Evolutionary conservation across 331 rosid genomes (phyloP).

Genomic region (Dryas integrifolia): DNA sequence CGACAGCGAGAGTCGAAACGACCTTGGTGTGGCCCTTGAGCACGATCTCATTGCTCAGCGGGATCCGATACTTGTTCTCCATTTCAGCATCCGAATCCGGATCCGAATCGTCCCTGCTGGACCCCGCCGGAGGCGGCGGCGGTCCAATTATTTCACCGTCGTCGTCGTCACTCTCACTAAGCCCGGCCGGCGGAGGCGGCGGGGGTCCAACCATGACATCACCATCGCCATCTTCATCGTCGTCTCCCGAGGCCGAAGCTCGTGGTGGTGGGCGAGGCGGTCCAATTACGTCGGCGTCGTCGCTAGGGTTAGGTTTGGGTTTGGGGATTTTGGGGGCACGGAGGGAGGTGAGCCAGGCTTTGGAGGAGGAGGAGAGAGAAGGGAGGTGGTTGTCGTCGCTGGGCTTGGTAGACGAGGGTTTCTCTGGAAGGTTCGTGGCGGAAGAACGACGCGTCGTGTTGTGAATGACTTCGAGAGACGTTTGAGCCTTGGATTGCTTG

Average conservation of each 20-base stretch:
- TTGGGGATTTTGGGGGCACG: slow-evolving; percentile 50
- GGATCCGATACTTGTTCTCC: slow-evolving; percentile 60
- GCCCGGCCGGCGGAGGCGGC: slow-evolving; percentile 39
- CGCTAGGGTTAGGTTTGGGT: slow-evolving; percentile 19
- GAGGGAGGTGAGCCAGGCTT: slow-evolving; percentile 61
- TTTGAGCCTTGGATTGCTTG: slow-evolving; percentile 78
- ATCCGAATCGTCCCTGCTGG: slow-evolving; percentile 34
- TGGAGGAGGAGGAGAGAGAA: slow-evolving; percentile 72
- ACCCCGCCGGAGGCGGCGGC: slow-evolving; percentile 52
- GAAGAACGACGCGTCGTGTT: slow-evolving; percentile 66
- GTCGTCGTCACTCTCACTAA: slow-evolving; percentile 33
- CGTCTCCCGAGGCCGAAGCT: neutral
- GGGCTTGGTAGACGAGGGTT: slow-evolving; percentile 29
- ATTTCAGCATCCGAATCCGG: slow-evolving; percentile 39
- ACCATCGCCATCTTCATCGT: slow-evolving; percentile 21
- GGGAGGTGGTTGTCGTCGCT: slow-evolving; percentile 30
- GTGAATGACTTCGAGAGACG: slow-evolving; percentile 82
- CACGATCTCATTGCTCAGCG: slow-evolving; percentile 82
- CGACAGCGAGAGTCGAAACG: slow-evolving; percentile 86
- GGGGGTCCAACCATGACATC: slow-evolving; percentile 61
- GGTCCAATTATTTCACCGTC: slow-evolving; percentile 69
- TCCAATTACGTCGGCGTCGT: slow-evolving; percentile 27
- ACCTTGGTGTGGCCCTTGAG: slow-evolving; percentile 96
- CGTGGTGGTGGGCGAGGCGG: slow-evolving; percentile 31
- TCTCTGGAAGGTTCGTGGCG: slow-evolving; percentile 23